Percentiles rank a stretch among this genome's conserved stretches.
Conservation (phyloP, 257 asterid genomes). For the Fraxinus cuspidata region DNA sequence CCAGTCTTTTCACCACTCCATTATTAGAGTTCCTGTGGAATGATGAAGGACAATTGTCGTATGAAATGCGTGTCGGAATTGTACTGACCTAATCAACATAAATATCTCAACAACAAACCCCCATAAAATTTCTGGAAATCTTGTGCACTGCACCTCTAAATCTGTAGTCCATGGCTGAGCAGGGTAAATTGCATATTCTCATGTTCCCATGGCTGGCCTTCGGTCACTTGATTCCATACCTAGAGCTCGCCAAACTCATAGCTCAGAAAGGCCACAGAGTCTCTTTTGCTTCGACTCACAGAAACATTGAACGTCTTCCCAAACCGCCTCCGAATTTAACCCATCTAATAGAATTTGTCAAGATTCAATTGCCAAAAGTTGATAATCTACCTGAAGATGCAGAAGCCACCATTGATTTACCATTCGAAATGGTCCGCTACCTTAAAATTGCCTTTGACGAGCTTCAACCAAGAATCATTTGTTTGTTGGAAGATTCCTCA, state of each 20-base stretch:
- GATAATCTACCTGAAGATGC: constrained; percentile 32
- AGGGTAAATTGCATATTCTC: constrained; percentile 28
- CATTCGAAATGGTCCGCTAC: constrained; percentile 5
- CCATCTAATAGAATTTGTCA: constrained; percentile 18
- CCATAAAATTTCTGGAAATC: no score
- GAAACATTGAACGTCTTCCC: constrained; percentile 38
- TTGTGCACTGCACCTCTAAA: background rate
- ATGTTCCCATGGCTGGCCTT: constrained; percentile 44
- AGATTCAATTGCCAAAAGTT: constrained; percentile 25
- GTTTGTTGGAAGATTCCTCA: constrained; percentile 15
- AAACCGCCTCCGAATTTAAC: constrained; percentile 25
- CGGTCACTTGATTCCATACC: constrained; percentile 39
- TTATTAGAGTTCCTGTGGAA: no score
- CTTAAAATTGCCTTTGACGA: constrained; percentile 42
- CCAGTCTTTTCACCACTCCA: no score
- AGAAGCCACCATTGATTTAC: constrained; percentile 38
- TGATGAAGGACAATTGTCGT: no score
- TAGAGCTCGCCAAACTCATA: constrained; percentile 39
- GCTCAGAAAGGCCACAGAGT: constrained; percentile 40
- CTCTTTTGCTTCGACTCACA: constrained; percentile 32
- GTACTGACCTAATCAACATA: no score
- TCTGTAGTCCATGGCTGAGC: background rate
- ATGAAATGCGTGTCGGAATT: no score
- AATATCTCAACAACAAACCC: no score
- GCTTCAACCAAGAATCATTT: constrained; percentile 22